Base-by-base conservation (phyloP, 1,284 basidiomycete genomes). In the Pseudozyma pruni region DNA sequence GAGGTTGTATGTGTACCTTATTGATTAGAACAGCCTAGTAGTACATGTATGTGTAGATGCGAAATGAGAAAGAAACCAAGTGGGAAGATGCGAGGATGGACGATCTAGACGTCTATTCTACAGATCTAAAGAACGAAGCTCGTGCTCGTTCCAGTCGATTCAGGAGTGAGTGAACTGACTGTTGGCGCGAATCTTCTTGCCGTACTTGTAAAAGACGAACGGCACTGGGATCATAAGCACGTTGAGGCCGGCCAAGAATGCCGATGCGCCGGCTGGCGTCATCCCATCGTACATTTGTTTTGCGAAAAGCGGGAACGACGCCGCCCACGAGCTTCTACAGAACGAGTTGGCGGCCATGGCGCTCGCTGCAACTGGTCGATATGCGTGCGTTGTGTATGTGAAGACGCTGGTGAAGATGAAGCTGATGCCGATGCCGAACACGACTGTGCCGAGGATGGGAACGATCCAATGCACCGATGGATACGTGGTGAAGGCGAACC, bases 271-370 rank as follows among this genome's bases (percentile, higher is more conserved):
- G 19, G 37, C 40, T 11, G 54, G 38, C 7, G 60, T 64, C 37
- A 76, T 42, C 4, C 38, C 48, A 22, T 43, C 34, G 56, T 75
- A 76, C 69, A 76, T 72, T 35, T 70, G 66, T 33, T 39, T 60
- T 4, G 53, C 59, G 23, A 76, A 75, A 7, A 76, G 43, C 13
- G 74, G 74, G 29, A 63, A 69, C 0, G 56, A 47, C 0, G 61
- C 73, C 1, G 69, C 74, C 43, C 56, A 69, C 1, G 49, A 43
- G 34, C 62, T 70, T n/a, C 74, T 37, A 19, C 63, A 56, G 39
- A 73, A 72, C 34, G 52, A 56, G 38, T 76, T 74, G 22, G 69
- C 74, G 4, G 66, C 60, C 56, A 76, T 76, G 13, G 72, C 74
- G 27, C 48, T 58, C 7, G 74, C 76, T 7, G 76, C 76, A 2